These are phyloP conservation scores for Fagus sylvatica DNA, from an alignment of 306 rosid genomes.

Conservation along the genomic window DNA sequence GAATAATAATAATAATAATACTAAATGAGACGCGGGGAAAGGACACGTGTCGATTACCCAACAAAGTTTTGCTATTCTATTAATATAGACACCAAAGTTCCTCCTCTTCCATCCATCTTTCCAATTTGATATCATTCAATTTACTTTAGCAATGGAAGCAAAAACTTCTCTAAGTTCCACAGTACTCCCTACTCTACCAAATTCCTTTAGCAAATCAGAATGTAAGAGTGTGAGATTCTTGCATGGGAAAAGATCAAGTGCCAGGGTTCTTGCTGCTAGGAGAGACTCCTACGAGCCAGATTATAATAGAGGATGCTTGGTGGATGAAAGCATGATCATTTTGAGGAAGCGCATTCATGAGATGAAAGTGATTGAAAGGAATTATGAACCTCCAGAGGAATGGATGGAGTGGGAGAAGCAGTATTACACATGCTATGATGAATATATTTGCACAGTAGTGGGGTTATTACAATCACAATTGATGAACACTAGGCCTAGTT, in stretches of 20 bases:
- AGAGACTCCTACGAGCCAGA: background rate
- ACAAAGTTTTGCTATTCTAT: background rate
- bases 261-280: background rate
- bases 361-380: constrained; percentile 28
- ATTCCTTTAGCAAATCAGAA: background rate
- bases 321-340: constrained; percentile 39
- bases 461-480: constrained; percentile 31
- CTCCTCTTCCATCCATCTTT: background rate
- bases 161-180: background rate
- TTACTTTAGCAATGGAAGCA: constrained; percentile 4
- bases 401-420: constrained; percentile 44
- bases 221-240: background rate
- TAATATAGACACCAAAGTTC: background rate
- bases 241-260: background rate
- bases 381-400: constrained; percentile 29
- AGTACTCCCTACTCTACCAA: background rate
- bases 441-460: constrained; percentile 15
- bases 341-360: constrained; percentile 38
- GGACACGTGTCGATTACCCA: constrained; percentile 17
- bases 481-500: constrained; percentile 37
- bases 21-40: background rate
- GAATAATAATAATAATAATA: background rate
- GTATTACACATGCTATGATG: constrained; percentile 24
- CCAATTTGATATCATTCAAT: background rate
- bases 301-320: constrained; percentile 5